Percentiles rank a stretch among this genome's conserved stretches.
phyloP scores from a whole-genome alignment of 2,329 filamentous ascomycete species.

The Botrytis cinerea region DNA sequence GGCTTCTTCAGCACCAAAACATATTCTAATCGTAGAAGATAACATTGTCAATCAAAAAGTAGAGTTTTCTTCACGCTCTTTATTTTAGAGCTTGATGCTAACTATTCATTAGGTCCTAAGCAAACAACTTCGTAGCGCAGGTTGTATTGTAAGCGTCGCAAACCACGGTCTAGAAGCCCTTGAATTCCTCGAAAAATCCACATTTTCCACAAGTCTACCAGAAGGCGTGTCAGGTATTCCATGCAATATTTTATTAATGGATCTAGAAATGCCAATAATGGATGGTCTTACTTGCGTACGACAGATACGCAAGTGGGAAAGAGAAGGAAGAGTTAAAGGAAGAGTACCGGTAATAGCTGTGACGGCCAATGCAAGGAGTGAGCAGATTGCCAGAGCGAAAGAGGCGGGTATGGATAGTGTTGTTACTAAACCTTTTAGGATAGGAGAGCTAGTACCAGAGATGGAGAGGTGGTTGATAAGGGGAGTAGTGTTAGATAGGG shows the following conservation, averaged over 20 bases:
- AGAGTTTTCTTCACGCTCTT: background rate
- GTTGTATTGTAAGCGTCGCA: constrained; percentile 48
- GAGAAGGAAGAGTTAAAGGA: constrained; percentile 52
- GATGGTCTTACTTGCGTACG: constrained; percentile 68
- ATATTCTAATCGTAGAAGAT: constrained; percentile 59
- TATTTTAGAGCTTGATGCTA: background rate
- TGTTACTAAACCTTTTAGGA: constrained; percentile 71
- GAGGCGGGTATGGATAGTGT: constrained; percentile 54
- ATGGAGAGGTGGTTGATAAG: constrained; percentile 46
- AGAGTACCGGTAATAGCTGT: constrained; percentile 44
- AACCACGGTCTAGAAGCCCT: constrained; percentile 60
- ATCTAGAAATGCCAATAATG: constrained; percentile 75
- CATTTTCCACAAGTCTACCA: constrained; percentile 33
- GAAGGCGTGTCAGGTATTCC: constrained; percentile 38
- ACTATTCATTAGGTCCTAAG: constrained; percentile 51
- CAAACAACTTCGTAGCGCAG: constrained; percentile 52
- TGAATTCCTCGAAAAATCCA: constrained; percentile 40
- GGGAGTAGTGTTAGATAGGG: background rate
- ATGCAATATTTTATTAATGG: constrained; percentile 68
- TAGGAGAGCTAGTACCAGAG: constrained; percentile 61
- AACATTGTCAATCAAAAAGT: constrained; percentile 54
- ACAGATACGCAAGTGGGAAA: constrained; percentile 60
- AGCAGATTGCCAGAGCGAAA: constrained; percentile 34
- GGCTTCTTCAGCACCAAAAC: constrained; percentile 26
- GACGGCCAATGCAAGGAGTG: constrained; percentile 38